Evolutionary conservation across 2,329 filamentous ascomycete species (phyloP).

Genomic region (Cladophialophora psammophila): DNA sequence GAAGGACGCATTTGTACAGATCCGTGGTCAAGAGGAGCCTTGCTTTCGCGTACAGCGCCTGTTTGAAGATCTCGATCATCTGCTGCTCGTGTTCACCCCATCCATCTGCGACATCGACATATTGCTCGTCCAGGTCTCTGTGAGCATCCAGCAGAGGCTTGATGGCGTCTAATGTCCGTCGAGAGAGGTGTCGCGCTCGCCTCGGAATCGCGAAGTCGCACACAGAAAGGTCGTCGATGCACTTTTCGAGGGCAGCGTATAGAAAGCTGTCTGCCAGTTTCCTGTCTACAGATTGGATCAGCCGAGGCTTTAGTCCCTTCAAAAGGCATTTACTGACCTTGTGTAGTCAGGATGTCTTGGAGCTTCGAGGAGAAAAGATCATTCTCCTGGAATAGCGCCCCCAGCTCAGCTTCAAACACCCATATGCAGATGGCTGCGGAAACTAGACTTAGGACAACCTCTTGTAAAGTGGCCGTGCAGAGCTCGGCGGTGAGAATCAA

Average conservation of each 20-base stretch:
- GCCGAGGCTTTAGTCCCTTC: background rate
- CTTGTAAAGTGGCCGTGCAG: too few species aligned
- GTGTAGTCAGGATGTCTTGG: conserved; percentile 1
- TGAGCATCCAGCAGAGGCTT: too few species aligned
- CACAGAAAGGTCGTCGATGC: too few species aligned
- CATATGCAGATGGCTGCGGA: conserved; percentile 16
- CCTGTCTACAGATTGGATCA: too few species aligned
- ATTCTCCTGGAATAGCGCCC: conserved; percentile 17
- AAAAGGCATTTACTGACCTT: background rate
- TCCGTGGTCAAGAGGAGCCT: conserved; percentile 21
- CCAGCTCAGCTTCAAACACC: conserved; percentile 21
- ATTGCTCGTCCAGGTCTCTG: background rate
- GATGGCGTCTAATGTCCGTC: too few species aligned
- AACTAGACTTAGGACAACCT: background rate
- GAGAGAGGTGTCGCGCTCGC: too few species aligned
- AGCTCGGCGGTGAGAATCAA: too few species aligned
- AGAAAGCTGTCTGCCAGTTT: too few species aligned
- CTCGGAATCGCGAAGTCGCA: too few species aligned
- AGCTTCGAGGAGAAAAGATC: conserved; percentile 13
- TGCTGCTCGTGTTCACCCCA: conserved; percentile 9
- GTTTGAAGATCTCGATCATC: conserved; percentile 16
- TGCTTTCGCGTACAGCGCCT: conserved; percentile 9
- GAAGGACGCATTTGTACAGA: conserved; percentile 13
- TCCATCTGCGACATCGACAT: background rate
- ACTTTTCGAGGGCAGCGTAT: too few species aligned